phyloP scores from a whole-genome alignment of 441 rosid species.

The Aquilaria agallochum region DNA sequence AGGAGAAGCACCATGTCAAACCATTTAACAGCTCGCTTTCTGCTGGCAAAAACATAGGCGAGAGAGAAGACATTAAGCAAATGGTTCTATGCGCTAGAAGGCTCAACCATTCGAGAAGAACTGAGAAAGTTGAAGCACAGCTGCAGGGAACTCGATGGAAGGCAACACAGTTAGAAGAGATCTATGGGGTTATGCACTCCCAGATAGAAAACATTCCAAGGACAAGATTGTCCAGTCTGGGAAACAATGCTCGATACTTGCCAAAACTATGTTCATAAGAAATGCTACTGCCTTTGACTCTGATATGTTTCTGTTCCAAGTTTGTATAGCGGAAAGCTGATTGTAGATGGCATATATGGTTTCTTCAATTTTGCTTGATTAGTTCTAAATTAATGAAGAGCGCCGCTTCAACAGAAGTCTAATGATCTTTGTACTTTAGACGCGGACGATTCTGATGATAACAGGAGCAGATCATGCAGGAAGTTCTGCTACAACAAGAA shows the following conservation, averaged over 20 bases:
- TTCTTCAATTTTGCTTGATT: not conserved
- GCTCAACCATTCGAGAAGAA: conserved; percentile 13
- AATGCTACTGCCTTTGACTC: conserved; percentile 12
- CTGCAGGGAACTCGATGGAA: conserved; percentile 17
- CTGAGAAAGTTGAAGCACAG: conserved; percentile 19
- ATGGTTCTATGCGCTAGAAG: conserved; percentile 20
- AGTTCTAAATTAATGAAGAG: not conserved
- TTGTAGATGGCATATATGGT: not conserved
- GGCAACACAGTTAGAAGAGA: conserved; percentile 20
- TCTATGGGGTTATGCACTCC: conserved; percentile 21
- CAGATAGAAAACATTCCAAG: conserved; percentile 18
- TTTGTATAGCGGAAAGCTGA: not conserved
- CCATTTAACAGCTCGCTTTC: not conserved
- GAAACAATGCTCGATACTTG: conserved; percentile 25
- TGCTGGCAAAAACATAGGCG: not conserved
- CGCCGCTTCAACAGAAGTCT: not conserved
- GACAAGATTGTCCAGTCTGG: conserved; percentile 19
- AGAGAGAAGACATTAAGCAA: conserved; percentile 13
- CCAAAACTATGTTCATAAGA: conserved; percentile 38
- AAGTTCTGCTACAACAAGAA: too few relatives aligned
- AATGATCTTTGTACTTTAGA: conserved; percentile 3
- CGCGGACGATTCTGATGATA: not conserved
- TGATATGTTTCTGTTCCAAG: not conserved
- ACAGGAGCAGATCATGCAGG: too few relatives aligned
- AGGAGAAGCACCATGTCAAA: conserved; percentile 1